Evolutionary conservation across 331 rosid species (phyloP), one percentile per base, ranked within the genome.

Genomic region (Cydonia oblonga): DNA sequence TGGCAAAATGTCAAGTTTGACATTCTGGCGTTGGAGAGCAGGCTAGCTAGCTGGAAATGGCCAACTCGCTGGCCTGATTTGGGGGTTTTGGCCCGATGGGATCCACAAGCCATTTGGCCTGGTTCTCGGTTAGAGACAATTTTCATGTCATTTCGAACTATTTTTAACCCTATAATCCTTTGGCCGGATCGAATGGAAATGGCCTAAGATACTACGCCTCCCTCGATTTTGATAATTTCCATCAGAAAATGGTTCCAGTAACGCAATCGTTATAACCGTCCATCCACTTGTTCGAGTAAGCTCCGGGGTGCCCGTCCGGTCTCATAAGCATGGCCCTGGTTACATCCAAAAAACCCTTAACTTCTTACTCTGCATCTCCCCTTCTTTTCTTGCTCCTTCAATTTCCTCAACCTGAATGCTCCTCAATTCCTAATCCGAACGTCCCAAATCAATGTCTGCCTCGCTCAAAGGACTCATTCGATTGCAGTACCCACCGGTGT

Each of bases 291-390:
- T 93, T 87, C 95, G 92, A 89, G 14, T 84, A 68, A 16, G 70
- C 80, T 1, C 91, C 91, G 7, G 96, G 98, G 70, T 93, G 97
- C 25, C 90, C 98, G 72, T 93, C 98, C 3, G 89, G 78, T 67
- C 98, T 87, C 96, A 90, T 86, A 77, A 86, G 8, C 97, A 90
- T 90, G 0, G 96, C 95, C 80, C 77, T 82, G 1, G 95, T 84
- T 7, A 93, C 82, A 72, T 93, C 98, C 66, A 93, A 70, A 93
- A 70, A 2, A 81, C 46, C 69, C 78, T 85, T 57, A 83, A 84
- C 29, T 63, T 88, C 19, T 15, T 44, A 19, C 85, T 86, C 2
- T 52, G 13, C 26, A 13, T 63, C 28, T 10, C 40, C 3, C 86
- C 84, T 9, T 79, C 78, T 54, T 57, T 64, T 22, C 51, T 87